Evolutionary conservation across 2,329 filamentous ascomycete species (phyloP).

Genomic region (Knoxdaviesia capensis): DNA sequence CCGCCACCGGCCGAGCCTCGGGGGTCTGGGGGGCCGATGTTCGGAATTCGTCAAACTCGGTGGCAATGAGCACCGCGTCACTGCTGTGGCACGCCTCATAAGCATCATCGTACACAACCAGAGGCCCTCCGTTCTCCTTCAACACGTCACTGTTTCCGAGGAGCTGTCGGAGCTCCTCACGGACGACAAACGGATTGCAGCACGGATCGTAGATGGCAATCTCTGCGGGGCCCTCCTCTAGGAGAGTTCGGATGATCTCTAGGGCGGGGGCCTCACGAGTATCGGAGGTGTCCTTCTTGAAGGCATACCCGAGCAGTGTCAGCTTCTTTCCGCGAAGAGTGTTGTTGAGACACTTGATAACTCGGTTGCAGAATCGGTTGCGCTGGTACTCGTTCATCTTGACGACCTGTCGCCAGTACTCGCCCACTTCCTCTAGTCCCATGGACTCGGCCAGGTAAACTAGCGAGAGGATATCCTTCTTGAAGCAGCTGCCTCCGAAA

Average conservation of each 20-base stretch:
- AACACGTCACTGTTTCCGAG: conserved; percentile 14
- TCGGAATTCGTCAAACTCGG: conserved; percentile 35
- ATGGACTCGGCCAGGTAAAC: conserved; percentile 54
- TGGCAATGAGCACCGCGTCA: conserved; percentile 32
- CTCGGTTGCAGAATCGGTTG: conserved; percentile 43
- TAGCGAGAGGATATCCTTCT: conserved; percentile 58
- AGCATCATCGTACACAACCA: conserved; percentile 25
- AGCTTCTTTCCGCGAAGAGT: conserved; percentile 52
- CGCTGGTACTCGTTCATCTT: conserved; percentile 61
- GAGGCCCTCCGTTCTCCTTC: conserved; percentile 18
- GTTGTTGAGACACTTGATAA: conserved; percentile 47
- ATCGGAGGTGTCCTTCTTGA: conserved; percentile 64
- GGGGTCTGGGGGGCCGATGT: conserved; percentile 16
- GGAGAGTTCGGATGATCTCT: conserved; percentile 43
- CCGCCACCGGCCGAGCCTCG: conserved; percentile 8
- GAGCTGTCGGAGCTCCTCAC: conserved; percentile 26
- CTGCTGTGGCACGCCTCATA: conserved; percentile 27
- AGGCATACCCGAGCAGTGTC: conserved; percentile 53
- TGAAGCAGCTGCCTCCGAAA: conserved; percentile 66
- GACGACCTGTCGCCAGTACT: conserved; percentile 57
- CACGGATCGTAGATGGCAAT: conserved; percentile 51
- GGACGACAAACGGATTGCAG: conserved; percentile 29
- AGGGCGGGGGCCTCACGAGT: conserved; percentile 52
- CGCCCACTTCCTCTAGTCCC: conserved; percentile 48
- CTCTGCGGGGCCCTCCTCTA: conserved; percentile 42